Evolutionary conservation across 2,329 filamentous ascomycete genomes (phyloP).

Genomic region (Penicillium sp.): DNA sequence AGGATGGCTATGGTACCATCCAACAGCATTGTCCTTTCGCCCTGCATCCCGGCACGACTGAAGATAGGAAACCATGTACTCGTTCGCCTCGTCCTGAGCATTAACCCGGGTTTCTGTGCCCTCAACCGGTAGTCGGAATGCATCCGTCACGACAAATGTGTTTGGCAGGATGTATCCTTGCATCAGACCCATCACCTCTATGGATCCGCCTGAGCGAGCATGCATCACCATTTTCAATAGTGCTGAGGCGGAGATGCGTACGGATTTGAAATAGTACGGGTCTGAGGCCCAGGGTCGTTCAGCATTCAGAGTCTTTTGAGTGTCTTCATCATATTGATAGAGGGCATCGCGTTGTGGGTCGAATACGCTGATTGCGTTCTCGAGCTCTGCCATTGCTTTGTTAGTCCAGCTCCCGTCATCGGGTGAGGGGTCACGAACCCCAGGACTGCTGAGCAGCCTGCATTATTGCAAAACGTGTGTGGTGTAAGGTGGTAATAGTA

Average conservation of each 20-base stretch:
- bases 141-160: slow-evolving; percentile 86
- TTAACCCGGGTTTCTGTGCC: slow-evolving; percentile 98
- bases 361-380: slow-evolving; percentile 79
- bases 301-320: slow-evolving; percentile 64
- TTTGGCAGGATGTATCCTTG: slow-evolving; percentile 86
- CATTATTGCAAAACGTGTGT: slow-evolving; percentile 40
- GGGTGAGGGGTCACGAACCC: slow-evolving; percentile 45
- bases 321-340: slow-evolving; percentile 72
- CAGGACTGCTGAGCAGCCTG: slow-evolving; percentile 59
- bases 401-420: slow-evolving; percentile 2
- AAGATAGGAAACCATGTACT: slow-evolving; percentile 91
- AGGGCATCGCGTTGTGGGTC: slow-evolving; percentile 87
- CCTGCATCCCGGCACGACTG: slow-evolving; percentile 71
- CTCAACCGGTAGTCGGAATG: slow-evolving; percentile 89
- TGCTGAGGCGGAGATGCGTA: slow-evolving; percentile 89
- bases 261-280: slow-evolving; percentile 84
- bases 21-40: slow-evolving; percentile 85
- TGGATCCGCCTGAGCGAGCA: slow-evolving; percentile 83
- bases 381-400: slow-evolving; percentile 63
- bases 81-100: slow-evolving; percentile 90
- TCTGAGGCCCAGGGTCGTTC: slow-evolving; percentile 74
- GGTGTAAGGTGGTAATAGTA: background rate
- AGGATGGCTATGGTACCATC: slow-evolving; percentile 97
- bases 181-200: slow-evolving; percentile 99
- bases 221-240: slow-evolving; percentile 99